phyloP scores from a whole-genome alignment of 2,329 filamentous ascomycete species.

The Botrytis byssoidea region DNA sequence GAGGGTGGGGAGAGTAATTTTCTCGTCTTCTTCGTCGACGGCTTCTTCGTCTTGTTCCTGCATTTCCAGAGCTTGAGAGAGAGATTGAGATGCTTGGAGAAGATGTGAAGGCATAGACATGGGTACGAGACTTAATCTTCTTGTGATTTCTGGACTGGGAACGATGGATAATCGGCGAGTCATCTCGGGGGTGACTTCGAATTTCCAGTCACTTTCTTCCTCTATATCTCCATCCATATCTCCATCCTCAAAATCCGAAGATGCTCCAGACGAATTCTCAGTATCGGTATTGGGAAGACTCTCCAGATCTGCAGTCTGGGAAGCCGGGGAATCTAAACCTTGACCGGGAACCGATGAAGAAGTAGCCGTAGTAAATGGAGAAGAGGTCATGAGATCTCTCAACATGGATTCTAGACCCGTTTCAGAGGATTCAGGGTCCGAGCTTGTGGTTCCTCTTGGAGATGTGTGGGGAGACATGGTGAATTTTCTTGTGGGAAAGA shows the following conservation, averaged over 20 bases:
- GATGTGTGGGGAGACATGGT: conserved; percentile 15
- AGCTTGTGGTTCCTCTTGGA: background rate
- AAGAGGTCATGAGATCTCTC: conserved; percentile 5
- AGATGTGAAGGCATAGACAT: conserved; percentile 3
- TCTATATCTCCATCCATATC: conserved; percentile 1
- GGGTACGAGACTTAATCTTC: conserved; percentile 22
- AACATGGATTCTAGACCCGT: conserved; percentile 8
- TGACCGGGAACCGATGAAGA: background rate
- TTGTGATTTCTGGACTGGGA: conserved; percentile 27
- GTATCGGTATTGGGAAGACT: conserved; percentile 31
- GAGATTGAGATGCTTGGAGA: conserved; percentile 7
- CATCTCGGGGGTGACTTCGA: conserved; percentile 19
- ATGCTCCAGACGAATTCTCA: conserved; percentile 24
- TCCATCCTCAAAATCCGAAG: conserved; percentile 10
- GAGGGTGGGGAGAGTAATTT: conserved; percentile 38
- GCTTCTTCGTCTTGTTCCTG: conserved; percentile 29
- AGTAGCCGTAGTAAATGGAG: background rate
- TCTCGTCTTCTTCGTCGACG: conserved; percentile 15
- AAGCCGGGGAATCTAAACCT: conserved; percentile 18
- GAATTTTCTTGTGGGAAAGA: background rate
- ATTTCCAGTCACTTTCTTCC: background rate
- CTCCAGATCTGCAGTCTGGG: conserved; percentile 24
- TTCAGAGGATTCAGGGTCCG: background rate
- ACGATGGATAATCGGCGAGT: conserved; percentile 20
- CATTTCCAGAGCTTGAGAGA: conserved; percentile 30